Evolutionary conservation across 208 protist species (phyloP), one percentile per base, ranked within the genome.

Genomic region (Strigomonas culicis): DNA sequence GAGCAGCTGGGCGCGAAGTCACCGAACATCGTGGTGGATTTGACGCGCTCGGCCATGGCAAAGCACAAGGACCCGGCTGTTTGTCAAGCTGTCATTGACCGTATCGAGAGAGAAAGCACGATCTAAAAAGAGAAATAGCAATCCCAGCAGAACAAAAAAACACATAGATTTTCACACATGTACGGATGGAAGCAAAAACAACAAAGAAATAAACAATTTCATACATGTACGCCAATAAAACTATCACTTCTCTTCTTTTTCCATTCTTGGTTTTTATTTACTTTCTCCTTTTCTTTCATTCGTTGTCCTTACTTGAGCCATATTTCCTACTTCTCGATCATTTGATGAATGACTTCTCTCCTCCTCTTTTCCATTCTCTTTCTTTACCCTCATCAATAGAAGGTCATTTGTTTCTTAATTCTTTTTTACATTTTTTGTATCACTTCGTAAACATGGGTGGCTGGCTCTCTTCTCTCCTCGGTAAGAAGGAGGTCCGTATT

Each of bases 401-500:
- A n/a, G n/a, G n/a, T n/a, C n/a, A n/a, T n/a, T n/a, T n/a, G n/a
- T n/a, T n/a, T n/a, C n/a, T n/a, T n/a, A n/a, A n/a, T n/a, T n/a
- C n/a, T n/a, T n/a, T n/a, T n/a, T 25, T 53, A 53, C 6, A 53
- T 22, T 25, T 25, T 53, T 7, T 21, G 11, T 21, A 28, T 53
- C 27, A 8, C n/a, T 7, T 53, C 27, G 47, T 22, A 7, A 31
- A 62, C 74, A 85, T 85, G 79, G 79, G 79, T 43, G 65, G 72
- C 55, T 86, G 79, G 79, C 69, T 88, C 59, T 77, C 80, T 17
- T 92, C 83, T 25, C 74, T 98, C 36, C 84, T 98, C 67, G 95
- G 95, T 4, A 98, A 98, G 75, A 95, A 98, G 80, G 94, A 99
- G 69, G 88, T 97, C 55, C 90, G 95, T 44, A 98, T 99, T 63